Evolutionary conservation across 1,284 basidiomycete genomes (phyloP), one percentile per base, ranked within the genome.

Genomic region (Cystobasidium sp.): DNA sequence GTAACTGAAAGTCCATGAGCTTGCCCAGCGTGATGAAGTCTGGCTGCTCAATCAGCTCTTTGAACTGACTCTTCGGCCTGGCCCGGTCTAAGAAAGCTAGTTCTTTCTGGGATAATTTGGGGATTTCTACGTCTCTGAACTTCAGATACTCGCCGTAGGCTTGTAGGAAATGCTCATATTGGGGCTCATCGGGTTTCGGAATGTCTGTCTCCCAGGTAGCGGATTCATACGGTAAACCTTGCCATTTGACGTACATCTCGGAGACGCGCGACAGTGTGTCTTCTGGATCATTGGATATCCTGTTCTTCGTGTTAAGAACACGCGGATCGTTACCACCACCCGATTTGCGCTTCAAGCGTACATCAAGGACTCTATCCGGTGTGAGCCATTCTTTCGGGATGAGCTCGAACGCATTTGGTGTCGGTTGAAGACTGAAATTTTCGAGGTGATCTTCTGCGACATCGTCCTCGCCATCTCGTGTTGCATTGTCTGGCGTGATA

Each of bases 1-100:
- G 90, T 31, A 96, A 86, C 89, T 95, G 81, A 31, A 77, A 77
- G 64, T 78, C 77, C 79, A 78, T 76, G 62, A 79, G 72, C 68
- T 77, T 76, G 6, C 77, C 77, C 22, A 77, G 74, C 10, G 51
- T 67, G 43, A 80, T 73, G 65, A 68, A 79, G 0, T 75, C 70
- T 7, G 79, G 79, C 58, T 80, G 79, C 10, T 58, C 63, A 39
- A 20, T 58, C 41, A 79, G 14, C 31, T 53, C 61, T 52, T 46
- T 61, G 75, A 77, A 78, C 39, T 37, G 61, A 46, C 55, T 52
- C 18, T 6, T 16, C 14, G 67, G 43, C 0, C 78, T 75, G 0
- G 77, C 64, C 1, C 39, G 37, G 66, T 79, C 76, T 52, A 80
- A 75, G 18, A 74, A 22, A 24, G 62, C 67, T 52, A 79, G 71